A percentile compares a stretch with the other conserved stretches of the same genome.
Evolutionary conservation across 139 green algal species (phyloP).

Genomic region (Zygnema circumcarinatum): DNA sequence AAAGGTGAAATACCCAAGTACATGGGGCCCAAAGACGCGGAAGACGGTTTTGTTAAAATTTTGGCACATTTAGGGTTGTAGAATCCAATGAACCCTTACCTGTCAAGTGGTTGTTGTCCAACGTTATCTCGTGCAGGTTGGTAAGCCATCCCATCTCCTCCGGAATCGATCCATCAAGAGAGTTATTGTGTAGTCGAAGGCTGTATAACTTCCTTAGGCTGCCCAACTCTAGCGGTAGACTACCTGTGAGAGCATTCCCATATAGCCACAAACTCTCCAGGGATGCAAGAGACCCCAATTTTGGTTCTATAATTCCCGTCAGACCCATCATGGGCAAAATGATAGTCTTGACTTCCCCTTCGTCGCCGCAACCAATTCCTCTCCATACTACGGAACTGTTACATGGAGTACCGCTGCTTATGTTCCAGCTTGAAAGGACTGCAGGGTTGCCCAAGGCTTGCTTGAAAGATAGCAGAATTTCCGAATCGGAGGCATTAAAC

Average conservation of each 20-base stretch:
- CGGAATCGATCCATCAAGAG: neutral
- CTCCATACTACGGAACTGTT: constrained; percentile 15
- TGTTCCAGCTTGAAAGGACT: neutral
- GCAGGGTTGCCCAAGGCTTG: constrained; percentile 15
- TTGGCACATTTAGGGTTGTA: no score
- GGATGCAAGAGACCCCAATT: constrained; percentile 10
- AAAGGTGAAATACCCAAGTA: no score
- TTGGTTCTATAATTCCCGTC: neutral
- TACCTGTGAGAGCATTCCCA: constrained; percentile 22
- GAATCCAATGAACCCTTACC: no score
- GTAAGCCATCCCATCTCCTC: neutral
- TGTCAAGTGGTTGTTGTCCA: constrained; percentile 10
- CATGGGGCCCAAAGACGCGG: no score
- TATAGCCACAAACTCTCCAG: constrained; percentile 25
- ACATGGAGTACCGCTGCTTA: neutral
- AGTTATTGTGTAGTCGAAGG: constrained; percentile 26
- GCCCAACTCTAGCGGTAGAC: constrained; percentile 17
- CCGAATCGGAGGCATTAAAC: neutral
- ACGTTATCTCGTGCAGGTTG: constrained; percentile 9
- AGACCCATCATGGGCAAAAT: constrained; percentile 20
- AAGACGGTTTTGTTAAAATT: no score
- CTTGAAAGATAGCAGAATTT: constrained; percentile 45
- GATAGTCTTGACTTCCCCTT: neutral
- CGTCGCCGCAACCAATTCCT: constrained; percentile 30
- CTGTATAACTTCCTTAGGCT: constrained; percentile 3